phyloP scores from a whole-genome alignment of 1,284 basidiomycete genomes.

The Exobasidium cylindrosporum region DNA sequence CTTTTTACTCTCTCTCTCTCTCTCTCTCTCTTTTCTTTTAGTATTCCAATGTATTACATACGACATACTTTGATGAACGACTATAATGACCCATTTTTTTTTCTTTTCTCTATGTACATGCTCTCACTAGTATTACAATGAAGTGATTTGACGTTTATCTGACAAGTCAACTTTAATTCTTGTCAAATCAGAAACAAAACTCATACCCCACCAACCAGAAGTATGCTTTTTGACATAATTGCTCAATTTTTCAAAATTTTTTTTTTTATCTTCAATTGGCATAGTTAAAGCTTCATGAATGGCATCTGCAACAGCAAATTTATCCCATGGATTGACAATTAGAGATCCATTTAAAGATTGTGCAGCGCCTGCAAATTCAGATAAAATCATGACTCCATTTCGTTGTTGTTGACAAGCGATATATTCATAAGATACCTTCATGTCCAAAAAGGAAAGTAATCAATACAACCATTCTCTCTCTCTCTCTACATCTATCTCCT shows the following conservation, averaged over 20 bases:
- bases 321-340: conserved; percentile 57
- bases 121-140: not conserved
- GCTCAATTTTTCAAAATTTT: conserved; percentile 92
- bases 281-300: conserved; percentile 92
- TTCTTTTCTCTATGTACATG: not conserved
- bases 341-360: conserved; percentile 62
- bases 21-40: not conserved
- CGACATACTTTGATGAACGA: conserved; percentile 1
- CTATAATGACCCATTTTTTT: not conserved
- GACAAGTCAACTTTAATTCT: conserved; percentile 10
- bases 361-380: conserved; percentile 96
- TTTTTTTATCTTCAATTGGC: conserved; percentile 72
- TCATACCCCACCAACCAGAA: conserved; percentile 45
- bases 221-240: conserved; percentile 59
- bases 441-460: conserved; percentile 61
- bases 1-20: not conserved
- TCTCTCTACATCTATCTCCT: conserved; percentile 50
- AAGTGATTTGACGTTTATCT: not conserved
- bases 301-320: conserved; percentile 87
- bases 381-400: conserved; percentile 94
- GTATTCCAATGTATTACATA: not conserved
- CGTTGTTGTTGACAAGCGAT: conserved; percentile 88
- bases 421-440: conserved; percentile 94
- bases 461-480: not conserved
- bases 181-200: conserved; percentile 15